These are phyloP conservation scores for Nannochloropsis salina DNA, from an alignment of 108 stramenopile species.

Conservation along the genomic window DNA sequence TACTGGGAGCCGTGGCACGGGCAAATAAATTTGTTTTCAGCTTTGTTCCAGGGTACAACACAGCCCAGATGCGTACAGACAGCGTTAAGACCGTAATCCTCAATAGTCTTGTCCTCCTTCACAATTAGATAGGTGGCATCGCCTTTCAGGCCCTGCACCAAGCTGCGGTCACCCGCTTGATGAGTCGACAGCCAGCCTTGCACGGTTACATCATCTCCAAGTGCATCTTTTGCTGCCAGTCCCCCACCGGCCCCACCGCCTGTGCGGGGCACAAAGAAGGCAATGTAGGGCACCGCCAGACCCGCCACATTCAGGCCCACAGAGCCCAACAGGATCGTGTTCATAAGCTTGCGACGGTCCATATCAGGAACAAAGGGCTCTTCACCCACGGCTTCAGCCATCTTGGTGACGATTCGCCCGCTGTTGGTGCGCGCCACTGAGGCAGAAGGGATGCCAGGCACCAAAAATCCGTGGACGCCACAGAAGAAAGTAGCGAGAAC, in stretches of 20 bases:
- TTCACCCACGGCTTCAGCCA: constrained; percentile 28
- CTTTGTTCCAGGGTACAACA: constrained; percentile 94
- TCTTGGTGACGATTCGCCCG: neutral
- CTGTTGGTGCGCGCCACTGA: neutral
- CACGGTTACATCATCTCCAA: constrained; percentile 78
- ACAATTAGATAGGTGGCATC: constrained; percentile 98
- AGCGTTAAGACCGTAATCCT: constrained; percentile 57
- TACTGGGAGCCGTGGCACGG: constrained; percentile 99
- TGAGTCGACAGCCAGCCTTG: constrained; percentile 80
- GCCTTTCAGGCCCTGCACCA: constrained; percentile 94
- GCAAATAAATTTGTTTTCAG: constrained; percentile 97
- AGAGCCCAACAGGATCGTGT: constrained; percentile 84
- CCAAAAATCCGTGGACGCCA: neutral
- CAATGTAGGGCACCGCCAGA: constrained; percentile 85
- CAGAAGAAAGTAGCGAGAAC: neutral
- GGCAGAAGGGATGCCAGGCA: neutral
- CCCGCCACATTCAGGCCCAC: constrained; percentile 74
- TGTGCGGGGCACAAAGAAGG: constrained; percentile 82
- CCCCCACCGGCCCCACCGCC: constrained; percentile 75
- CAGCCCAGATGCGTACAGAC: constrained; percentile 99
- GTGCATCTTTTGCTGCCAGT: constrained; percentile 78
- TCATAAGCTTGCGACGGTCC: constrained; percentile 91
- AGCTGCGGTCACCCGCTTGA: constrained; percentile 71
- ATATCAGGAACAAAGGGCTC: constrained; percentile 86
- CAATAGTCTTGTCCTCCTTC: constrained; percentile 75